Base-by-base conservation (phyloP, 2,329 filamentous ascomycete genomes). In the Epichloe bromicola region DNA sequence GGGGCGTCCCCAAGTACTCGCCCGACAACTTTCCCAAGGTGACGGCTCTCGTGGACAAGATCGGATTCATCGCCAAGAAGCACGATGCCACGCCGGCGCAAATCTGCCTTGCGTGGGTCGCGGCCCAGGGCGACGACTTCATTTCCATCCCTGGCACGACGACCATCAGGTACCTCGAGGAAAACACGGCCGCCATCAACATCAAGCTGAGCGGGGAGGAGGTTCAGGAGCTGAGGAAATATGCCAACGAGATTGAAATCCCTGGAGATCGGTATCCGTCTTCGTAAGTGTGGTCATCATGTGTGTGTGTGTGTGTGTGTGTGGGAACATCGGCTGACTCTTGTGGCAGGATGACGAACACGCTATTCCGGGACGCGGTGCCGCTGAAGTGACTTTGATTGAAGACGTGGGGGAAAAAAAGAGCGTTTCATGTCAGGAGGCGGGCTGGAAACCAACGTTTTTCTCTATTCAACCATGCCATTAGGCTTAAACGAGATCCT, bases 51-150 rank as follows among this genome's bases (percentile, higher is more conserved):
- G 72, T 79, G 2, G 71, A 75, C 38, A 61, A 62, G 17, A 69
- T 84, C 51, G 61, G 65, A 3, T 65, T 59, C 5, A 59, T 83
- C 5, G 79, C 78, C 0, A 64, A 70, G 41, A 68, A 65, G 54
- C 83, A 85, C 64, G 71, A 60, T 5, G 71, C 69, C 44, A 81
- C 80, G 0, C 57, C 78, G 0, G 71, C 70, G 1, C 75, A 86
- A 60, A 60, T 86, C 34, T 74, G 78, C 1, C 67, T 85, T 30
- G 81, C 81, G 0, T 86, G 82, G 80, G 57, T 85, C 51, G 58
- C 82, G 55, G 73, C 73, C 4, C 79, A 84, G 57, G 78, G 77
- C 0, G 69, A 75, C 2, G 76, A 82, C 56, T 68, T 85, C 47
- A 74, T 80, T 58, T 78, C 82, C 0, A 85, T 76, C 48, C 74